Evolutionary conservation across 2,329 filamentous ascomycete species (phyloP), one percentile per base, ranked within the genome.

Genomic region (Hypoxylon sp.): DNA sequence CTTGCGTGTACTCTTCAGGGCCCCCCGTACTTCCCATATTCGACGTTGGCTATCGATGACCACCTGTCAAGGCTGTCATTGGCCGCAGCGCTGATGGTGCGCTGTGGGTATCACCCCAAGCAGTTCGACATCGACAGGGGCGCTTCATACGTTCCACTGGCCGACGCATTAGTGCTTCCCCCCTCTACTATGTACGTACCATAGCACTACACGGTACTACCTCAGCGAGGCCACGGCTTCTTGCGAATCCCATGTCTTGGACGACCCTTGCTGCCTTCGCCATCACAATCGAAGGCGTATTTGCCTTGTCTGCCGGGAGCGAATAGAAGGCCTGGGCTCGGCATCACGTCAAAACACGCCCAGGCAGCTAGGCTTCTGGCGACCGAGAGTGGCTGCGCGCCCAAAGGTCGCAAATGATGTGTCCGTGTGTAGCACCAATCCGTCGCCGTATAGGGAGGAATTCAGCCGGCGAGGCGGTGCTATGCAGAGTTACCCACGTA

Each of bases 101-200:
- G 37, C 23, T 53, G 37, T 54, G 43, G n/a, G 47, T 46, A 42
- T 52, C 37, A 48, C 40, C n/a, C 58, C 58, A 43, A 48, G 45
- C 50, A 49, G 47, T 58, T 57, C 52, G 43, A 63, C 52, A 56
- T 31, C 26, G 60, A 63, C 60, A 63, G 57, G 60, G 60, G 60
- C 49, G 31, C 40, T 58, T 53, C 57, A 60, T 53, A 48, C 49
- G 55, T 58, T 52, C 60, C 60, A 63, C 60, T 63, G 60, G 60
- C 42, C 23, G 48, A 20, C 48, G 40, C 46, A 2, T 62, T 62
- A 62, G 60, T 56, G 60, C 60, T 62, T 21, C 53, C 47, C 37
- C 51, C 52, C 35, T 55, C 27, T 3, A 11, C 10, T 6, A 40
- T 8, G 6, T 11, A n/a, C 15, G 18, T 7, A 40, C 9, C 37